Evolutionary conservation across 805 yeast genomes (phyloP).

Genomic region (Starmerella apis): DNA sequence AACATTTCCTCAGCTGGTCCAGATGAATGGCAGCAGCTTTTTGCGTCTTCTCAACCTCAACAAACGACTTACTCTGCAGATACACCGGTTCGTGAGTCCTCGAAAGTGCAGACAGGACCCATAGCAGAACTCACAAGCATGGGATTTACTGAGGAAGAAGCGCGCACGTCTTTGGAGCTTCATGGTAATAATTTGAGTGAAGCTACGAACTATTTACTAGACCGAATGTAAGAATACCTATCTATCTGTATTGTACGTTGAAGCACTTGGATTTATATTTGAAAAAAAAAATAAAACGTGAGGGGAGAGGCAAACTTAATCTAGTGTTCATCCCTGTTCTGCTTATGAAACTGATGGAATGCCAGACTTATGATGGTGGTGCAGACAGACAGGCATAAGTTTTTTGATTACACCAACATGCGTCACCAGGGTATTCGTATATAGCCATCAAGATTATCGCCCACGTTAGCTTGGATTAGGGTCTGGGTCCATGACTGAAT

Average conservation of each 20-base stretch:
- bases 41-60: conserved; percentile 39
- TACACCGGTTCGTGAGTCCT: conserved; percentile 36
- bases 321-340: too few species aligned
- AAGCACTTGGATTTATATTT: too few species aligned
- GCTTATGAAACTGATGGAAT: too few species aligned
- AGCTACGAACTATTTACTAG: conserved; percentile 79
- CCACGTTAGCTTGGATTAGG: conserved; percentile 3
- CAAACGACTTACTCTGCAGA: too few species aligned
- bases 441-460: too few species aligned
- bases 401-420: neutral
- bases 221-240: conserved; percentile 27
- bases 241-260: neutral
- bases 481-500: conserved; percentile 3
- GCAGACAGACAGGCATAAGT: neutral
- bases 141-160: conserved; percentile 70
- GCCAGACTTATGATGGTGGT: too few species aligned
- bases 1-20: conserved; percentile 23
- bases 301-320: too few species aligned
- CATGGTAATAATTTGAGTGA: conserved; percentile 68
- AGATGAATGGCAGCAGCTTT: conserved; percentile 91
- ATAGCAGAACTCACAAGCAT: conserved; percentile 54
- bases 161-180: conserved; percentile 54
- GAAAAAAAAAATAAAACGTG: too few species aligned
- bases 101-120: conserved; percentile 36
- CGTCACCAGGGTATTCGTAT: too few species aligned